These are phyloP conservation scores for Quercus alba DNA, from an alignment of 306 rosid species.

Conservation along the genomic window DNA sequence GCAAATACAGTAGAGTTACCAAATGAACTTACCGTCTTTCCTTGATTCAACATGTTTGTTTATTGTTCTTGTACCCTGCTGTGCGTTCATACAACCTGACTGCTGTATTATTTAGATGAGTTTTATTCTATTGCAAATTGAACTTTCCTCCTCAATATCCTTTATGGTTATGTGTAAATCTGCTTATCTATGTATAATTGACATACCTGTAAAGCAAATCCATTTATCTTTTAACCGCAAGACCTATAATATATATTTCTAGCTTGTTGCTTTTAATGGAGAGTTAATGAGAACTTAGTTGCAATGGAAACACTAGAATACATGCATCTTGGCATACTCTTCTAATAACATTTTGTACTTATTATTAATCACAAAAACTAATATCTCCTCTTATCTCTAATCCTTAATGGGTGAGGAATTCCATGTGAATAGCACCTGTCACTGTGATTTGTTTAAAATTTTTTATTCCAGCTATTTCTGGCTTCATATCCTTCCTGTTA, in stretches of 20 bases:
- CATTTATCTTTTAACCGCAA: not conserved
- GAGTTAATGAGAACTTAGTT: not conserved
- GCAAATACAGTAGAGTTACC: too few relatives aligned
- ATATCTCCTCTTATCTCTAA: not conserved
- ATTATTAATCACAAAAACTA: too few relatives aligned
- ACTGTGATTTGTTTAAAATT: not conserved
- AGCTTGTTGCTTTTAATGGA: not conserved
- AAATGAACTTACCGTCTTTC: not conserved
- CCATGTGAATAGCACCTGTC: not conserved
- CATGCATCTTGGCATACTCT: not conserved
- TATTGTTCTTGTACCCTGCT: not conserved
- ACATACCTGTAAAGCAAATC: not conserved
- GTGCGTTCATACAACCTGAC: not conserved
- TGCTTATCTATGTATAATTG: not conserved
- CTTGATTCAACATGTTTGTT: not conserved
- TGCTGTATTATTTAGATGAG: not conserved
- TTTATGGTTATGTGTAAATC: not conserved
- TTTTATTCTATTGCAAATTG: not conserved
- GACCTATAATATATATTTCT: not conserved
- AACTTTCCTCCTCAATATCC: not conserved
- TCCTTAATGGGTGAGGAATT: not conserved
- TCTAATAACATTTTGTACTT: too few relatives aligned
- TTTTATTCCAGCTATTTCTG: not conserved
- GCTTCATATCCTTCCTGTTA: not conserved
- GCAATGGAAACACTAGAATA: not conserved